Percentiles rank a stretch among this genome's conserved stretches.
Conservation (phyloP, 2,329 filamentous ascomycete genomes). For the Neonectria coccinea region DNA sequence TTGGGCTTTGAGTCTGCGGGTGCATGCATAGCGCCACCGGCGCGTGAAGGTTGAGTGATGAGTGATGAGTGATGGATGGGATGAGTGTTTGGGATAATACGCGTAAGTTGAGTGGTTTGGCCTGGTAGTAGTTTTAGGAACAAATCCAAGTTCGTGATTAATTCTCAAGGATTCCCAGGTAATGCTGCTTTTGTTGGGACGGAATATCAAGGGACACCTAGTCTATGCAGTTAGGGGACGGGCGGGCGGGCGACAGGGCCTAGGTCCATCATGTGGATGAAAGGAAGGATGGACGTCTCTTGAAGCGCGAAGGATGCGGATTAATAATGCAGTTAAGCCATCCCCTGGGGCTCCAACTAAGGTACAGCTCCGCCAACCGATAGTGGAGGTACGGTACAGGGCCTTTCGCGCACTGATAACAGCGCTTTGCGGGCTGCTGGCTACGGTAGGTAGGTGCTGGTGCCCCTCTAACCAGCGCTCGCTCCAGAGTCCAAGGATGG, state of each 20-base stretch:
- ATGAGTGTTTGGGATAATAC: neutral
- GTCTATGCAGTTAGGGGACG: neutral
- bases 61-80: neutral
- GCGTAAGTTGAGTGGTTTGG: neutral
- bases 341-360: neutral
- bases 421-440: conserved; percentile 19
- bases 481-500: neutral
- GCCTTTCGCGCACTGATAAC: conserved; percentile 23
- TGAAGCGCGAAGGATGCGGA: neutral
- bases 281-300: neutral
- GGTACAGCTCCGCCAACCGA: neutral
- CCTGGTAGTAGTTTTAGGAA: neutral
- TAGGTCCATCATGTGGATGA: neutral
- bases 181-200: neutral
- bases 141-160: too few species aligned
- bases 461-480: neutral
- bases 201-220: neutral
- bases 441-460: neutral
- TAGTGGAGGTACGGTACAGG: neutral
- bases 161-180: too few species aligned
- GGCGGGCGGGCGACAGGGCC: neutral
- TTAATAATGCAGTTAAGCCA: conserved; percentile 5
- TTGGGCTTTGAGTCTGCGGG: conserved; percentile 7
- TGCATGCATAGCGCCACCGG: conserved; percentile 14
- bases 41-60: neutral